Percentiles rank a stretch among this genome's conserved stretches.
phyloP scores from a whole-genome alignment of 495 filamentous ascomycete genomes.

The Parathielavia hyrcaniae region DNA sequence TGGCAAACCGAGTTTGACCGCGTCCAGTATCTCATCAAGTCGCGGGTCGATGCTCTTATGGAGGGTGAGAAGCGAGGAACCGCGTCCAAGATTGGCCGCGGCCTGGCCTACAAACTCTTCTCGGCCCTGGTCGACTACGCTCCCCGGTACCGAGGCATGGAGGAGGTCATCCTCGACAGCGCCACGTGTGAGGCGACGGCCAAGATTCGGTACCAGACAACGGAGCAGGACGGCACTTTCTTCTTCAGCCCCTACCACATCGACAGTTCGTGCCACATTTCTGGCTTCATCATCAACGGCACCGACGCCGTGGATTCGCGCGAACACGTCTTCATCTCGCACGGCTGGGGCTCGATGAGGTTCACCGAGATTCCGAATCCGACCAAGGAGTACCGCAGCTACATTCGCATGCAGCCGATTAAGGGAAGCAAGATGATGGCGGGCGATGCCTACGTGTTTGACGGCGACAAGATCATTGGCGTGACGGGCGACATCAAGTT shows the following conservation, averaged over 20 bases:
- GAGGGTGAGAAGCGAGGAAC: conserved; percentile 46
- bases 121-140: conserved; percentile 65
- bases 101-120: conserved; percentile 75
- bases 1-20: conserved; percentile 53
- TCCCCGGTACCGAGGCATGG: conserved; percentile 61
- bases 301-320: conserved; percentile 65
- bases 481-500: conserved; percentile 54
- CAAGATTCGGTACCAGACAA: conserved; percentile 58
- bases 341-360: conserved; percentile 72
- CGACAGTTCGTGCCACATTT: conserved; percentile 60
- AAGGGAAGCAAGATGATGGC: conserved; percentile 45
- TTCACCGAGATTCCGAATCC: conserved; percentile 59
- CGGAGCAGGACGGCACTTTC: conserved; percentile 55
- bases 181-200: conserved; percentile 65
- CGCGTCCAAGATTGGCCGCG: conserved; percentile 56
- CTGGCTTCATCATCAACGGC: conserved; percentile 75
- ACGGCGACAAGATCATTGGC: conserved; percentile 55
- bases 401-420: conserved; percentile 62
- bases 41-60: conserved; percentile 46
- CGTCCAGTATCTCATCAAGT: conserved; percentile 50
- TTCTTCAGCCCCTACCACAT: conserved; percentile 66
- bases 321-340: conserved; percentile 67
- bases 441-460: conserved; percentile 61
- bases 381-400: conserved; percentile 61
- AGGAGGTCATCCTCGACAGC: conserved; percentile 71